Conservation (phyloP, 2,329 filamentous ascomycete genomes). For the Metarhizium brunneum region DNA sequence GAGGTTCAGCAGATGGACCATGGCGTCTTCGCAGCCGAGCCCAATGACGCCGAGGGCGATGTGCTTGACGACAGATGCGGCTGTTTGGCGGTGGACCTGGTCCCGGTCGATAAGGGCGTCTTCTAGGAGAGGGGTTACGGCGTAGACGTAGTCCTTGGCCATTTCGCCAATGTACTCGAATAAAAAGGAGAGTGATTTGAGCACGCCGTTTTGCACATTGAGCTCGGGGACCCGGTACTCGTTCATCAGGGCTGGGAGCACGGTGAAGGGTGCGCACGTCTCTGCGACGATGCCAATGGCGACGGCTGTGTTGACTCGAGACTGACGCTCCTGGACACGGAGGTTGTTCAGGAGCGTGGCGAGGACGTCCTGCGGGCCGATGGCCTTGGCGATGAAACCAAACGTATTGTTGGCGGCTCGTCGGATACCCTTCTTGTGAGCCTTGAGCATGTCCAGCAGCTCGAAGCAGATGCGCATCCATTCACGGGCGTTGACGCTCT, state of each 20-base stretch:
- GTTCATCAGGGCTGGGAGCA: conserved; percentile 98
- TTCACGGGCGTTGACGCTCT: conserved; percentile 92
- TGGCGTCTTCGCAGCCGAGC: conserved; percentile 93
- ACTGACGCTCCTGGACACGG: conserved; percentile 93
- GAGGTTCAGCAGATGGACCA: conserved; percentile 94
- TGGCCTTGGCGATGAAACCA: conserved; percentile 98
- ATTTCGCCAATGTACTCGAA: conserved; percentile 99
- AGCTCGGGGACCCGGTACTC: conserved; percentile 97
- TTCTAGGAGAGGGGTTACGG: conserved; percentile 88
- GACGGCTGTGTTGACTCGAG: conserved; percentile 94
- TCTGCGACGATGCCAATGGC: conserved; percentile 98
- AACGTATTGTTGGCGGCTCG: conserved; percentile 99
- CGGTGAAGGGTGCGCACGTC: conserved; percentile 95
- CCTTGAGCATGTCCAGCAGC: conserved; percentile 97
- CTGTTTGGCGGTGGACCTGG: conserved; percentile 95
- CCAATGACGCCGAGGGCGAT: conserved; percentile 96
- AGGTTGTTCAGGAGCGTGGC: conserved; percentile 95
- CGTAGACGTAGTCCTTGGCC: conserved; percentile 99
- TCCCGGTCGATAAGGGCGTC: conserved; percentile 96
- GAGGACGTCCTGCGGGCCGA: conserved; percentile 93
- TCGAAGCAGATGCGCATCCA: conserved; percentile 99
- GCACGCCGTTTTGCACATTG: conserved; percentile 96
- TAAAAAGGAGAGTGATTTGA: conserved; percentile 93
- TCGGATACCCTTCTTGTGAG: conserved; percentile 98
- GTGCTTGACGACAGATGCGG: conserved; percentile 94